Conservation (phyloP, 805 yeast genomes). For the Suhomyces xylopsoci region DNA sequence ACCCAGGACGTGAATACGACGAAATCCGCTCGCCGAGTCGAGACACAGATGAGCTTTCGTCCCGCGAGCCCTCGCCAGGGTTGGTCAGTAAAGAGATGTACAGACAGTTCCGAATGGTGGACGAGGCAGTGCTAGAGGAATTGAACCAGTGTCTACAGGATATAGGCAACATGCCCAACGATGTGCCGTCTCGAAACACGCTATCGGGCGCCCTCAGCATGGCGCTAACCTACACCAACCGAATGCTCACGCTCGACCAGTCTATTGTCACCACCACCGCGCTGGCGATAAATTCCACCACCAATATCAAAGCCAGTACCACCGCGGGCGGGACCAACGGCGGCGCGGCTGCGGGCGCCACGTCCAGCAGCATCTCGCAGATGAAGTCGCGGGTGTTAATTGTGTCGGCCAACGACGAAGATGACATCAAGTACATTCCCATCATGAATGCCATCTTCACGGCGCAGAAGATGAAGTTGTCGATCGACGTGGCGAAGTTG, state of each 20-base stretch:
- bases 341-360: slow-evolving; percentile 10
- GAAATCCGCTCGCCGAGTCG: slow-evolving; percentile 5
- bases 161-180: slow-evolving; percentile 1
- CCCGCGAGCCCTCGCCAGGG: slow-evolving; percentile 12
- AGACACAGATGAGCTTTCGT: slow-evolving; percentile 6
- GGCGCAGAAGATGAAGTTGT: slow-evolving; percentile 86
- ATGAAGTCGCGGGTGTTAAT: slow-evolving; percentile 42
- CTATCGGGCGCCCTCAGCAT: slow-evolving; percentile 78
- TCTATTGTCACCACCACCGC: slow-evolving; percentile 44
- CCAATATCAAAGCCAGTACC: slow-evolving; percentile 18
- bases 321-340: slow-evolving; percentile 12
- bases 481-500: slow-evolving; percentile 87
- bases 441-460: slow-evolving; percentile 95
- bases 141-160: slow-evolving; percentile 45
- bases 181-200: slow-evolving; percentile 16
- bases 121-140: slow-evolving; percentile 64
- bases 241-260: slow-evolving; percentile 51
- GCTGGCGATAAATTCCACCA: slow-evolving; percentile 40
- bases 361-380: slow-evolving; percentile 20
- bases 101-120: slow-evolving; percentile 77
- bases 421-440: slow-evolving; percentile 77
- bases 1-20: slow-evolving; percentile 17
- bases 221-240: slow-evolving; percentile 77
- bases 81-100: slow-evolving; percentile 66
- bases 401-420: slow-evolving; percentile 70